Base-by-base conservation (phyloP, 2,329 filamentous ascomycete species). In the Aspergillus costaricaensis region DNA sequence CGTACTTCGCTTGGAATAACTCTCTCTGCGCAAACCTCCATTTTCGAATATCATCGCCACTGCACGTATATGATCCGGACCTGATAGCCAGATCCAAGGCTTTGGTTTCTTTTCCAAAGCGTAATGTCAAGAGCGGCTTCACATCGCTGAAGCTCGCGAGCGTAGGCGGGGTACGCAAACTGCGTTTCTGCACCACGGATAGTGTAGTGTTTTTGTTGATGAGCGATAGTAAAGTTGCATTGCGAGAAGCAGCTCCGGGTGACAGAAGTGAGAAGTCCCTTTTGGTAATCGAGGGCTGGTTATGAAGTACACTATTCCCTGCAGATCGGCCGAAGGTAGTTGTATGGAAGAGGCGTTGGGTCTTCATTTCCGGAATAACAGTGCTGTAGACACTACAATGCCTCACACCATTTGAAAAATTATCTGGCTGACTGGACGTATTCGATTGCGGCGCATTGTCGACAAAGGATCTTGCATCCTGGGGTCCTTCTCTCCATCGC, bases 1-100 rank as follows among this genome's bases (percentile, higher is more conserved):
- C 54, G 43, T 52, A 55, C 53, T 63, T 72, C 15, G 70, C 69
- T 30, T 57, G 60, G 50, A 62, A 72, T 15, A 76, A 44, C 30
- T 65, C 65, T 38, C 47, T 54, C 36, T 66, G 70, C 14, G 66
- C 62, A 39, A 27, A 21, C 21, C 62, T 64, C 74, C 74, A 76
- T 62, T 30, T 6, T 7, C 52, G 43, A 30, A 59, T 38, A 4
- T 55, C 44, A 1, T 25, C 14, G 1, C 43, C 30, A 21, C 55
- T 17, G 17, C 56, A 74, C 25, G 72, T 57, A 21, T 67, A 68
- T n/a, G 61, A 67, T 15, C 65, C 58, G 10, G 19, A 23, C 19
- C 41, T 23, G 10, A 44, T 21, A 23, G n/a, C n/a, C 41, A 21
- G 12, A 44, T 44, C 41, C 10, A 6, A 21, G 41, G 19, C 19